Evolutionary conservation across 345 rosid genomes (phyloP), one percentile per base, ranked within the genome.

Genomic region (Streptanthus diversifolius): DNA sequence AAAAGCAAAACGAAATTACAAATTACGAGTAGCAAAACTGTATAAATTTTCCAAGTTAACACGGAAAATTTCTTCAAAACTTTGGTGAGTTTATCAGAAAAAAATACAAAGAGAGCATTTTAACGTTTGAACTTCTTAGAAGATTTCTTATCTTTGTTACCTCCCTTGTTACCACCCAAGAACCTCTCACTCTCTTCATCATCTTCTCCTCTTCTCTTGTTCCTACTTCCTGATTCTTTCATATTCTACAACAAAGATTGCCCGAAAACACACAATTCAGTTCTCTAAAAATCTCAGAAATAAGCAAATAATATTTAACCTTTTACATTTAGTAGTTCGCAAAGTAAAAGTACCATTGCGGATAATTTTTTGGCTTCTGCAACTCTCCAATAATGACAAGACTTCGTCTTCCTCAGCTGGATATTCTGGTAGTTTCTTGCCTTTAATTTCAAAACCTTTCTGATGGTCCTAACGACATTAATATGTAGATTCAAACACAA

Each of bases 391-490:
- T 68, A 89, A 68, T 48, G 86, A 77, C 81, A 95, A 78, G 61
- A 88, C 93, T 72, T 91, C 96, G 41, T 86, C 95, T 79, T 91
- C 88, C 52, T 82, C 77, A 51, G 96, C 89, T 51, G 93, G 89
- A 72, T 74, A 87, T 68, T 85, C 82, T 0, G 91, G 90, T 51
- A 93, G 70, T 76, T 88, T 88, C 73, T 85, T 91, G 27, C 96
- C 97, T 95, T 41, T 74, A 75, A 52, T 75, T 15, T 62, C 9
- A 39, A n/a, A 62, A 62, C 15, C 33, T 18, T 45, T 8, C 13
- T 3, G 24, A 6, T 49, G 13, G 15, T 51, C 15, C 15, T 13
- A 41, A 40, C 4, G 1, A 24, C 25, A 24, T 3, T 24, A 24
- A 24, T 24, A 14, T 15, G 3, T 44, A 15, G 21, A 7, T 37